A percentile compares a stretch with the other conserved stretches of the same genome.
phyloP scores from a whole-genome alignment of 352 stramenopile species.

The Globisporangium rhizosaccharum region DNA sequence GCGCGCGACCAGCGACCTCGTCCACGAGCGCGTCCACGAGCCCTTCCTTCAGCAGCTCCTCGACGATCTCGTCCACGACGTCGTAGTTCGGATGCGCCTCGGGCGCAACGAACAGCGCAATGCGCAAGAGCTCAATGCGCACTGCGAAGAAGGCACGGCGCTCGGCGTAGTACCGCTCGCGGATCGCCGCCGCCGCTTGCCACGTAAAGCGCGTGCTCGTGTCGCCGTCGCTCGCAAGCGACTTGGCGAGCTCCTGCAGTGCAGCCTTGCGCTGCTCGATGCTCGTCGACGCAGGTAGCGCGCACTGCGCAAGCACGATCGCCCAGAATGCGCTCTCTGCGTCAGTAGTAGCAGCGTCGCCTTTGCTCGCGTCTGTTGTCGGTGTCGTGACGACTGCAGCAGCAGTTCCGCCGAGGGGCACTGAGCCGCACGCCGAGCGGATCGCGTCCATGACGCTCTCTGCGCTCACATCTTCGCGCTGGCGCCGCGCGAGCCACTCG shows the following conservation, averaged over 20 bases:
- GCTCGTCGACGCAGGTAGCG: conserved; percentile 24
- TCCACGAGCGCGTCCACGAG: conserved; percentile 50
- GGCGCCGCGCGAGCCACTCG: conserved; percentile 36
- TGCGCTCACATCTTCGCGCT: conserved; percentile 23
- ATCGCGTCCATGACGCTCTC: conserved; percentile 31
- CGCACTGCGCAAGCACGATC: conserved; percentile 22
- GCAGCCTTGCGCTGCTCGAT: conserved; percentile 21
- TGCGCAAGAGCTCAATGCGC: conserved; percentile 49
- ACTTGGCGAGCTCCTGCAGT: conserved; percentile 13
- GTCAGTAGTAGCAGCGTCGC: not conserved
- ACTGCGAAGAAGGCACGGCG: conserved; percentile 46
- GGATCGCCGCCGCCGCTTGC: conserved; percentile 21
- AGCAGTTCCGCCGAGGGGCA: conserved; percentile 39
- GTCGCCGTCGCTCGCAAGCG: conserved; percentile 2
- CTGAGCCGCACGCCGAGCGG: conserved; percentile 36
- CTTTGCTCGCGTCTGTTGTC: not conserved
- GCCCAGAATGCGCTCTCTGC: conserved; percentile 19
- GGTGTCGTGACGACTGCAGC: conserved; percentile 8
- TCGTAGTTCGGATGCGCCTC: conserved; percentile 25
- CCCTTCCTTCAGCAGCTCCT: conserved; percentile 50
- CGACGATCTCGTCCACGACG: conserved; percentile 31
- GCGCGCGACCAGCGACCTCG: conserved; percentile 37
- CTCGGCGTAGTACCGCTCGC: conserved; percentile 28
- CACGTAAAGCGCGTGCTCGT: conserved; percentile 9
- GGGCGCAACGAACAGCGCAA: conserved; percentile 21